Percentiles rank a stretch among this genome's conserved stretches.
phyloP scores from a whole-genome alignment of 805 yeast genomes.

The Grigorovia transvaalensis region DNA sequence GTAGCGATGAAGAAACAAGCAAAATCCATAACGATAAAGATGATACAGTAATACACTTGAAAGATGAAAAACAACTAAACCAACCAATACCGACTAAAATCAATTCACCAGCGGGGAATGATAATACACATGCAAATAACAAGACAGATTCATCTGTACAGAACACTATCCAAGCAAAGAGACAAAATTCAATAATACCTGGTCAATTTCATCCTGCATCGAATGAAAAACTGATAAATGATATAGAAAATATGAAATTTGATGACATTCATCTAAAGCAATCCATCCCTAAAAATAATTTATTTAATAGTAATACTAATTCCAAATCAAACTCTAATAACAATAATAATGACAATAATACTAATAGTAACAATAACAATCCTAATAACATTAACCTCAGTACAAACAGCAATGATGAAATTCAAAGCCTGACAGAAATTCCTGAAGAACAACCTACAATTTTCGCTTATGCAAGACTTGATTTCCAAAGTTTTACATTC shows the following conservation, averaged over 20 bases:
- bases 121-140: not conserved
- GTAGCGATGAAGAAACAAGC: not conserved
- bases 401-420: not conserved
- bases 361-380: not conserved
- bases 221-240: not conserved
- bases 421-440: not conserved
- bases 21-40: not conserved
- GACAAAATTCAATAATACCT: conserved; percentile 24
- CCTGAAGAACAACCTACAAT: conserved; percentile 31
- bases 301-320: not conserved
- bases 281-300: not conserved
- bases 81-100: not conserved
- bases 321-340: conserved; percentile 1
- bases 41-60: not conserved
- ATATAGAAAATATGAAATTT: not conserved
- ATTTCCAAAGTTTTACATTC: conserved; percentile 86
- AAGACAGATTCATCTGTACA: not conserved
- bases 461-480: conserved; percentile 58
- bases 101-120: not conserved
- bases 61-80: not conserved
- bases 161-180: conserved; percentile 5
- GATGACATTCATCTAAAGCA: not conserved
- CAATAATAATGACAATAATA: not conserved
- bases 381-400: no score
- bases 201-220: conserved; percentile 17